Percentiles rank a stretch among this genome's conserved stretches.
Conservation (phyloP, 805 yeast species). For the Ogataea angusta region DNA sequence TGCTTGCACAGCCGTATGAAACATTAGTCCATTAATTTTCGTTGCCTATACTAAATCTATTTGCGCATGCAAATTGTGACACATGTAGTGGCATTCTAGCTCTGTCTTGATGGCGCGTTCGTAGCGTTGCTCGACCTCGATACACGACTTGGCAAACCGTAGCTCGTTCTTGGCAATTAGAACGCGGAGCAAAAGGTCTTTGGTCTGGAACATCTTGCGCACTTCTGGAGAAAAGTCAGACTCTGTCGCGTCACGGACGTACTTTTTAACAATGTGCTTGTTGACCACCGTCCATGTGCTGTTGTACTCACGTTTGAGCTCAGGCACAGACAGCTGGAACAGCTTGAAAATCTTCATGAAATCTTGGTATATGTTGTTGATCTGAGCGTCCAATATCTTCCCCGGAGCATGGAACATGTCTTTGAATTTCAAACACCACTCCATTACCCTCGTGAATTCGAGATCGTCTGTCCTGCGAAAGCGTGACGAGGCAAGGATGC, state of each 20-base stretch:
- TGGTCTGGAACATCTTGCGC: constrained; percentile 38
- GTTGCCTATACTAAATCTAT: constrained; percentile 3
- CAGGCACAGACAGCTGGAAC: constrained; percentile 15
- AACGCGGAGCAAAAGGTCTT: constrained; percentile 68
- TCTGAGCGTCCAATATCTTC: constrained; percentile 23
- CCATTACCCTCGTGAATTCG: constrained; percentile 28
- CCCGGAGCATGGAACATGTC: constrained; percentile 29
- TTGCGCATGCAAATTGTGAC: constrained; percentile 1
- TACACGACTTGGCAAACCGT: constrained; percentile 22
- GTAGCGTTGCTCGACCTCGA: constrained; percentile 31
- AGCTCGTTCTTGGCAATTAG: constrained; percentile 45
- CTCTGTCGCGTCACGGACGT: constrained; percentile 13
- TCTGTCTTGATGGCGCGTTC: constrained; percentile 29
- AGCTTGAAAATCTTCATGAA: constrained; percentile 19
- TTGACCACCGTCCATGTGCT: constrained; percentile 23
- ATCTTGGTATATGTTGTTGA: constrained; percentile 20
- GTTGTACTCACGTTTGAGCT: constrained; percentile 21
- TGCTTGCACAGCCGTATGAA: too few relatives aligned
- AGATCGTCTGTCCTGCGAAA: constrained; percentile 19
- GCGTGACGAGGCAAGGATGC: constrained; percentile 7
- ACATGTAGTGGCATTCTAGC: constrained; percentile 17
- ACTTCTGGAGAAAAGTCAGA: constrained; percentile 38
- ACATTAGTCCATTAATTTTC: not conserved
- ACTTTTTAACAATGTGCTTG: constrained; percentile 19
- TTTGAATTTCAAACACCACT: constrained; percentile 31